Evolutionary conservation across 192 early-diverging fungal species (phyloP).

Genomic region (Blastocladiella britannica): DNA sequence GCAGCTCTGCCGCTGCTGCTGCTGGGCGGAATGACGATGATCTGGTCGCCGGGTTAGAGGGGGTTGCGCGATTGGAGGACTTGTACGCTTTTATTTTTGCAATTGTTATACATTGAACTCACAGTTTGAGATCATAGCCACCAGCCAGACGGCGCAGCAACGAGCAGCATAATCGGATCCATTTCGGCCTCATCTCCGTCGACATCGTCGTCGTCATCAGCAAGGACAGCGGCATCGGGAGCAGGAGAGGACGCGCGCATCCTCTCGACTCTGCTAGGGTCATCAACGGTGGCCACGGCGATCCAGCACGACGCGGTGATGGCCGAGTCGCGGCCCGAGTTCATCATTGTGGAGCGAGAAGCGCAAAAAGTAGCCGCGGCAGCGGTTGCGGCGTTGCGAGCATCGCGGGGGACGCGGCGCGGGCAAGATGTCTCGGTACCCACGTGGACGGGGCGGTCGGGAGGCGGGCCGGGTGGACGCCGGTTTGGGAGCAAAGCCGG

Average conservation of each 20-base stretch:
- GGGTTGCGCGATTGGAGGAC: constrained; percentile 15
- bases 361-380: constrained; percentile 56
- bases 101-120: no score
- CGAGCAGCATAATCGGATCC: neutral
- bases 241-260: constrained; percentile 34
- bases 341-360: constrained; percentile 50
- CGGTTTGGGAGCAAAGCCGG: constrained; percentile 14
- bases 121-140: constrained; percentile 9
- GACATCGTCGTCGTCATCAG: neutral
- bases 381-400: constrained; percentile 53
- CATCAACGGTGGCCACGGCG: constrained; percentile 68
- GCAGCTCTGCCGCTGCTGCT: neutral
- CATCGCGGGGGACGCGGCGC: constrained; percentile 41
- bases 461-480: constrained; percentile 10
- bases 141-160: constrained; percentile 1
- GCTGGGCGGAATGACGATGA: constrained; percentile 9
- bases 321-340: constrained; percentile 37
- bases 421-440: constrained; percentile 44
- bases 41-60: constrained; percentile 12
- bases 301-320: constrained; percentile 82
- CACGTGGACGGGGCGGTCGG: constrained; percentile 80
- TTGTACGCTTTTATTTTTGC: constrained; percentile 19
- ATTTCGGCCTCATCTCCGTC: constrained; percentile 2
- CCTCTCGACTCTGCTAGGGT: constrained; percentile 56
- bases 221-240: constrained; percentile 6